phyloP scores from a whole-genome alignment of 768 basidiomycete species.

The Pluteus cervinus region DNA sequence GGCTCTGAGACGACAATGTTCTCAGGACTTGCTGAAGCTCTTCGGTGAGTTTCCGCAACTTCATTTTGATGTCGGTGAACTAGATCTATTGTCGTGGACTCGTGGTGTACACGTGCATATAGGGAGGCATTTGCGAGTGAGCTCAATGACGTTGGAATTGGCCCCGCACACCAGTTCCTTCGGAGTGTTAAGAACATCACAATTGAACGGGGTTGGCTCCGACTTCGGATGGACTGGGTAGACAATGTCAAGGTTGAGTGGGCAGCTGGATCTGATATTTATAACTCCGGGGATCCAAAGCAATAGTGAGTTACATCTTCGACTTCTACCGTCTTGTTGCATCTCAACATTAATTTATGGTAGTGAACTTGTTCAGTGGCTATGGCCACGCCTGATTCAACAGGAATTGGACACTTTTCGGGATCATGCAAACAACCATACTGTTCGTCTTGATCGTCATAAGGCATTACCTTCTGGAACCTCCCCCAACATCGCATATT shows the following conservation, averaged over 20 bases:
- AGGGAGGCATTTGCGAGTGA: constrained; percentile 17
- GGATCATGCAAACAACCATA: constrained; percentile 13
- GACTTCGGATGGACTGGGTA: constrained; percentile 19
- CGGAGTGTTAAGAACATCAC: constrained; percentile 22
- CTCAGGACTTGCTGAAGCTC: constrained; percentile 20
- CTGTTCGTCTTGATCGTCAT: constrained; percentile 9
- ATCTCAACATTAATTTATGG: neutral
- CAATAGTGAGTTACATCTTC: constrained; percentile 5
- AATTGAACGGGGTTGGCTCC: constrained; percentile 24
- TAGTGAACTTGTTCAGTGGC: constrained; percentile 21
- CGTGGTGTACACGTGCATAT: neutral
- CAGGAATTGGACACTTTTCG: constrained; percentile 14
- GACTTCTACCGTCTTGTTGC: neutral
- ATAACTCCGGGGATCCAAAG: constrained; percentile 10
- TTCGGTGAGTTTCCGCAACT: constrained; percentile 13
- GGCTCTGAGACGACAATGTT: constrained; percentile 20
- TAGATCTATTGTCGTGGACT: no score
- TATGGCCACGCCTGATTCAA: constrained; percentile 22
- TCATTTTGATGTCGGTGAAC: neutral
- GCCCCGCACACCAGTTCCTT: constrained; percentile 21
- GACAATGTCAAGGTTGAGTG: constrained; percentile 21
- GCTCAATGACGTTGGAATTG: constrained; percentile 10
- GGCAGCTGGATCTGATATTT: constrained; percentile 12
- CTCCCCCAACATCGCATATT: constrained; percentile 26
- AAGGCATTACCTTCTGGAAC: constrained; percentile 29